Evolutionary conservation across 2,329 filamentous ascomycete genomes (phyloP), one percentile per base, ranked within the genome.

Genomic region (Colletotrichum destructivum): DNA sequence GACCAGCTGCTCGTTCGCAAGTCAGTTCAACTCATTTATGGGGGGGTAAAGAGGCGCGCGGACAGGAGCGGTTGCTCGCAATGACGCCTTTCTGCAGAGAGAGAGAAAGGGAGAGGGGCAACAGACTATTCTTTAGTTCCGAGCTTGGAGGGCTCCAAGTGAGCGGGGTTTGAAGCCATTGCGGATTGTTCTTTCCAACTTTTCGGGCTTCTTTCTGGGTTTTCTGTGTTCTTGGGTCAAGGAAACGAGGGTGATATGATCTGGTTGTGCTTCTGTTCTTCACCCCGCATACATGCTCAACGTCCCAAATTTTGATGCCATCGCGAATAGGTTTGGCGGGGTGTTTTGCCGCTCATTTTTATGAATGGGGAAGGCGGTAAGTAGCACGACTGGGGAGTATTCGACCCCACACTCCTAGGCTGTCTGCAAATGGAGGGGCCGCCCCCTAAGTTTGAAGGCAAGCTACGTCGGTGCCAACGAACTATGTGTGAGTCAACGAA

Each of bases 51-150:
- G 35, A 51, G 56, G 23, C 65, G 21, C 67, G 47, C 71, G 64
- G 59, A 59, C 44, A 38, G 9, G 35, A 11, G 35, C 35, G 9
- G 35, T 42, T 59, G 42, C 56, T 62, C 57, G 23, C 18, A 49
- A n/a, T 9, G 26, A 9, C 42, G 2, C 16, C 21, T 26, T 44
- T 59, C 56, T 52, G 57, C 64, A 46, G 21, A 59, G 59, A 65
- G 63, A 68, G 49, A 61, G 57, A 51, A 40, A 62, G 57, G 23
- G 51, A 56, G 31, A 35, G 54, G 59, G 63, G 35, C 60, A 51
- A 87, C 90, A 77, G 85, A 97, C 94, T 97, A 97, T 86, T 96
- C 92, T 83, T 94, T 97, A 40, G 94, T 98, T 62, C 96, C 96
- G 40, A 98, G 89, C 80, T 89, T 83, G 79, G 86, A 97, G 21